Base-by-base conservation (phyloP, 176 grass and related monocot species). In the Cenchrus purpureus region DNA sequence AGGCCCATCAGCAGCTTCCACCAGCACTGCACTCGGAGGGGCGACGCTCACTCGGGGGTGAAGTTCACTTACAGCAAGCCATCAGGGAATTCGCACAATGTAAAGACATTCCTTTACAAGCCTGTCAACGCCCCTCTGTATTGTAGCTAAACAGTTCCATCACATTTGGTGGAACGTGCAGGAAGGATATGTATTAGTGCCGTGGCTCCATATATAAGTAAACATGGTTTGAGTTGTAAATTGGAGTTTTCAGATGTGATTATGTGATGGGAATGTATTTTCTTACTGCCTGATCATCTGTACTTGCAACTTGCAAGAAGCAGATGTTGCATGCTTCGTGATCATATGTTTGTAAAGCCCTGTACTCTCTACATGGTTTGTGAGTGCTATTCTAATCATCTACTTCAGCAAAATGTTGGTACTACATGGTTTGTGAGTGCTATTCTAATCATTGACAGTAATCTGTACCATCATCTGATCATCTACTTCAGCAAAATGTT, bases 41-140 rank as follows among this genome's bases (percentile, higher is more conserved):
- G 91, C 28, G 93, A 98, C 54, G 80, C 86, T 19, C 93, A 98
- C 82, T 92, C 93, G 0, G 96, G 93, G 28, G 86, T 98, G 46
- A 98, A 98, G 81, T 98, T 98, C 81, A 87, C 83, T 56, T 98
- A 98, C 77, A 98, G 85, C 61, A 85, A 83, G 43, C 31, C 82
- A 4, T 95, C 96, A 19, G 96, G 96, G 68, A 80, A 91, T 49
- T 82, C 89, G 2, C 93, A 92, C 78, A 87, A n/a, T 12, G 89
- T 98, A 54, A 98, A 91, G 72, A 79, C 91, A 2, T 98, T 98
- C 67, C 81, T 98, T 44, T 98, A 98, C 82, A 98, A 98, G 79
- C 96, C 88, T 16, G 76, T n/a, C 14, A 90, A 83, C 15, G 20
- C 54, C 2, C 93, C 96, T 44, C 45, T 94, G 7, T 98, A 94